These are phyloP conservation scores for Leishmania martiniquensis DNA, from an alignment of 208 protist species.

Conservation along the genomic window DNA sequence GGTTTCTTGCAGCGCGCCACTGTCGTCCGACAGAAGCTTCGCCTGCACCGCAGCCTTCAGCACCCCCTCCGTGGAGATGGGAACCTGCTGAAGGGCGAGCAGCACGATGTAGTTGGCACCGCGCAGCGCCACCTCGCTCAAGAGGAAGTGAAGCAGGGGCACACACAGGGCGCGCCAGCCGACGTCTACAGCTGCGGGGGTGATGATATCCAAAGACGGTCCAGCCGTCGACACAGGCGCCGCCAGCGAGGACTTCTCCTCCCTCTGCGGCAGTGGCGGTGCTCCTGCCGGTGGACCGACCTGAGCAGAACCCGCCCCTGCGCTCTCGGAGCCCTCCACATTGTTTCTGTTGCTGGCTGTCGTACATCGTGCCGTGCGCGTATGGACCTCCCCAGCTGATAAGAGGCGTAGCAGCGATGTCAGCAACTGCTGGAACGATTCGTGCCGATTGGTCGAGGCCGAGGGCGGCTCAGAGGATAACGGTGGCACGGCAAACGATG, in stretches of 20 bases:
- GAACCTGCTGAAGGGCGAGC: constrained; percentile 29
- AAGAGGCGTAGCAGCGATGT: constrained; percentile 24
- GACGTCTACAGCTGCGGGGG: background rate
- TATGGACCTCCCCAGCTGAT: background rate
- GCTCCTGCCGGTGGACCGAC: background rate
- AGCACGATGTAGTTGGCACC: constrained; percentile 30
- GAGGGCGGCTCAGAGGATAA: background rate
- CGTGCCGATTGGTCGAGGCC: background rate
- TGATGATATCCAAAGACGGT: background rate
- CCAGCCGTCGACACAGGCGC: background rate
- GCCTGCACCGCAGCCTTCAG: constrained; percentile 23
- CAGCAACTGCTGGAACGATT: constrained; percentile 18
- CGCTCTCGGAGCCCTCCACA: background rate
- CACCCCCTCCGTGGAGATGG: constrained; percentile 33
- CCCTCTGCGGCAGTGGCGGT: background rate
- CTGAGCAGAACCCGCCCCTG: background rate
- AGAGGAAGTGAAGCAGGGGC: constrained; percentile 29
- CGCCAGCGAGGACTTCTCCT: background rate
- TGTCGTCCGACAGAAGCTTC: constrained; percentile 2
- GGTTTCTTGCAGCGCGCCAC: background rate
- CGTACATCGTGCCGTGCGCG: background rate
- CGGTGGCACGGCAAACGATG: background rate
- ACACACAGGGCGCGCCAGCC: constrained; percentile 31
- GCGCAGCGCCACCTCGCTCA: constrained; percentile 25
- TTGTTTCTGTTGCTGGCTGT: too few species aligned